Conservation (phyloP, 2,329 filamentous ascomycete genomes). For the Aspergillus uvarum region DNA sequence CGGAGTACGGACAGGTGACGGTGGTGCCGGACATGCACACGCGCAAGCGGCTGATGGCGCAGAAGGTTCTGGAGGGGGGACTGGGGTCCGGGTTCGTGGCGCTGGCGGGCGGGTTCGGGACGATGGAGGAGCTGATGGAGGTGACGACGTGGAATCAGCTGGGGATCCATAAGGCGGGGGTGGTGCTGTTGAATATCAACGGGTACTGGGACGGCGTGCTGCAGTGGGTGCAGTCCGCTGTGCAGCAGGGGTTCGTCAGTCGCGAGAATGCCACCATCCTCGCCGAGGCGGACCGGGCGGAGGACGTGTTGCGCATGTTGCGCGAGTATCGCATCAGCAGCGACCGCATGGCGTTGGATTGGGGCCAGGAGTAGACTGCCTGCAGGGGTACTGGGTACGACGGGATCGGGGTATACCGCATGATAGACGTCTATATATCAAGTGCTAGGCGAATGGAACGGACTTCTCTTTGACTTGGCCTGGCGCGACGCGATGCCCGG, state of each 20-base stretch:
- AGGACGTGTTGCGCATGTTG: conserved; percentile 70
- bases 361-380: conserved; percentile 62
- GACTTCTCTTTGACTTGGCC: too few relatives aligned
- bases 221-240: conserved; percentile 74
- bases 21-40: conserved; percentile 96
- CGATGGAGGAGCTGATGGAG: conserved; percentile 95
- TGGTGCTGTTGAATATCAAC: conserved; percentile 81
- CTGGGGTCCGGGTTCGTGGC: conserved; percentile 87
- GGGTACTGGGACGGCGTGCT: conserved; percentile 91
- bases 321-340: conserved; percentile 72
- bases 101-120: conserved; percentile 86
- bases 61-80: conserved; percentile 77
- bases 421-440: too few relatives aligned
- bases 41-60: conserved; percentile 89
- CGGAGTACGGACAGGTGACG: conserved; percentile 75
- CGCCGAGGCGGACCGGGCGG: conserved; percentile 69
- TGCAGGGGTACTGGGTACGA: too few relatives aligned
- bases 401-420: too few relatives aligned
- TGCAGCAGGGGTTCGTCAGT: conserved; percentile 74
- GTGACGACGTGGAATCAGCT: conserved; percentile 93
- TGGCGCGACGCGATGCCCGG: too few relatives aligned
- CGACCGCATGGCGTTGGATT: conserved; percentile 76
- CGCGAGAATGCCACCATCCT: conserved; percentile 71
- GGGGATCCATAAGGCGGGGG: conserved; percentile 78
- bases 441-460: too few relatives aligned